Base-by-base conservation (phyloP, 192 early-diverging fungal genomes). In the Dissophora ornata region DNA sequence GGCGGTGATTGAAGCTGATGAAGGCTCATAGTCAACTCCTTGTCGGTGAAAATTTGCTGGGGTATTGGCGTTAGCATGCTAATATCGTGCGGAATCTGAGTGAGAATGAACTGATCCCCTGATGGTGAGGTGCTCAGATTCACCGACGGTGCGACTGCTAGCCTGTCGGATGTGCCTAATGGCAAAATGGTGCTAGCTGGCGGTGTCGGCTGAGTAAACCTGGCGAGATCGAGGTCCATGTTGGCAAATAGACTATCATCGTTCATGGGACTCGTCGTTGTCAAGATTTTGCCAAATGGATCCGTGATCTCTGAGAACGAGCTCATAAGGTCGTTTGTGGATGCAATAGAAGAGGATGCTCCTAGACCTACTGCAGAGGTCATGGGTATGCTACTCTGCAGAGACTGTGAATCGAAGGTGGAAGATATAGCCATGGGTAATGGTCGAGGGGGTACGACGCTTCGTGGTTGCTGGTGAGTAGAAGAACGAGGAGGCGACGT, bases 381-480 rank as follows among this genome's bases (percentile, higher is more conserved):
- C 25, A 62, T 51, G 24, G 73, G 73, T 67, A 77, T 77, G 59
- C 73, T 77, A 46, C 73, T 77, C 24, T 74, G 70, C 12, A 54
- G 21, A 4, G 55, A 16, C 16, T 33, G 51, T 3, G 52, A 11
- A 15, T 66, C 71, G 29, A 75, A 66, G 15, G 57, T 18, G 11
- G 53, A 12, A 0, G 59, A 24, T n/a, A 52, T 30, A 2, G 36
- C 25, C 30, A 57, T 56, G 8, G 73, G 65, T 22, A 62, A 26
- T 6, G 59, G 18, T 5, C 58, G 49, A 7, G 46, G 8, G 16
- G 65, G 65, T 36, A 32, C 59, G 49, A 3, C n/a, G n/a, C n/a
- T n/a, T n/a, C n/a, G n/a, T n/a, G 73, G 73, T 77, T 67, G 64
- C 73, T 77, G 55, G 2, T 54, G 26, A 62, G 21, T 2, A 42